Evolutionary conservation across 208 protist genomes (phyloP).

Genomic region (Crithidia bombi): DNA sequence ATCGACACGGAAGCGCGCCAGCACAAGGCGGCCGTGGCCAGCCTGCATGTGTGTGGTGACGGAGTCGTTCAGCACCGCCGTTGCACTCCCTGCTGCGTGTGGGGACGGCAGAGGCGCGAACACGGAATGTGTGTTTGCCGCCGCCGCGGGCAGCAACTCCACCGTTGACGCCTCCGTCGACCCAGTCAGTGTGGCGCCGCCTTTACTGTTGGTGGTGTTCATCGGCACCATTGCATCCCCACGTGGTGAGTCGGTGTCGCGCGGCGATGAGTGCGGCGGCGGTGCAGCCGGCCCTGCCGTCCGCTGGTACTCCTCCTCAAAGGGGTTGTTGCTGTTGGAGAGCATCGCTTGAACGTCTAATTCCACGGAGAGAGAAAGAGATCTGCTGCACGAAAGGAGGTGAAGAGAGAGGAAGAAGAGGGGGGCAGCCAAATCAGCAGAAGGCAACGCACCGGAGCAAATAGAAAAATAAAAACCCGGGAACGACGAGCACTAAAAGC

Average conservation of each 20-base stretch:
- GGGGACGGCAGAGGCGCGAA: slow-evolving; percentile 9
- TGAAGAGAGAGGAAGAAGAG: background rate
- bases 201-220: background rate
- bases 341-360: slow-evolving; percentile 28
- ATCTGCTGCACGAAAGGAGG: background rate
- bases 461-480: too few species aligned
- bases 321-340: slow-evolving; percentile 21
- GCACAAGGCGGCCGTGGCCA: slow-evolving; percentile 24
- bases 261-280: background rate
- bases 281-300: slow-evolving; percentile 1
- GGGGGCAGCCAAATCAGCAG: too few species aligned
- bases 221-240: slow-evolving; percentile 6
- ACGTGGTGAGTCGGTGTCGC: background rate
- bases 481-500: too few species aligned
- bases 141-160: slow-evolving; percentile 3
- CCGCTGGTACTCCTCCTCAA: slow-evolving; percentile 36
- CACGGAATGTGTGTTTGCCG: background rate
- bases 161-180: slow-evolving; percentile 1
- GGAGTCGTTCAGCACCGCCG: slow-evolving; percentile 20
- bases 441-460: too few species aligned
- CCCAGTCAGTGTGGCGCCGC: background rate
- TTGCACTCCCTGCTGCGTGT: background rate
- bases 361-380: background rate
- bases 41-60: slow-evolving; percentile 12
- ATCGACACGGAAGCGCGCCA: slow-evolving; percentile 60